phyloP scores from a whole-genome alignment of 192 early-diverging fungal genomes.

The Kickxella alabastrina region DNA sequence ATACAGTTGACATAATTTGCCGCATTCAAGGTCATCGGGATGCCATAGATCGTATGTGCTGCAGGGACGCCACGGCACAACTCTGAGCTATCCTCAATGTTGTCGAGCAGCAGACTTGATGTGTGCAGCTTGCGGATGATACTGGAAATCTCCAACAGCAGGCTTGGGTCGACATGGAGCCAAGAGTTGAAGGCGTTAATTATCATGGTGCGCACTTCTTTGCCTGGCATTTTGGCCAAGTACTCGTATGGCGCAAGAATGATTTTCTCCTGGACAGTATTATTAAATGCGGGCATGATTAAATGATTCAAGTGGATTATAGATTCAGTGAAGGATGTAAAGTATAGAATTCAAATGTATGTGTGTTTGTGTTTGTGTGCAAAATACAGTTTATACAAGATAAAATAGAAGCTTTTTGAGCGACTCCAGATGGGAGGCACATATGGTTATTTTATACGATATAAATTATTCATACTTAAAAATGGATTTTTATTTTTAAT shows the following conservation, averaged over 20 bases:
- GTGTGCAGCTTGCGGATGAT: slow-evolving; percentile 94
- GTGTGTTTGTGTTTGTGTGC: no score
- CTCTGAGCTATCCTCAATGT: slow-evolving; percentile 91
- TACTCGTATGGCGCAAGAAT: slow-evolving; percentile 94
- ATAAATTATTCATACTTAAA: no score
- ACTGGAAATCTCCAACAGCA: slow-evolving; percentile 70
- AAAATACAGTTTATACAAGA: no score
- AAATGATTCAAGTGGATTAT: no score
- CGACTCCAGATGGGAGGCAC: no score
- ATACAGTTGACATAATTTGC: slow-evolving; percentile 97
- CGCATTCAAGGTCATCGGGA: slow-evolving; percentile 89
- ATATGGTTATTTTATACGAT: no score
- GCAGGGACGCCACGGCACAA: slow-evolving; percentile 86
- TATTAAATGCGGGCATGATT: no score
- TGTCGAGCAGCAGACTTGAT: slow-evolving; percentile 90
- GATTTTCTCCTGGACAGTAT: slow-evolving; percentile 64
- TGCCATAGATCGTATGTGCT: slow-evolving; percentile 94
- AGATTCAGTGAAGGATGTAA: no score
- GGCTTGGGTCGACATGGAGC: slow-evolving; percentile 70
- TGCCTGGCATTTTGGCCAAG: slow-evolving; percentile 80
- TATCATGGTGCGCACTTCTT: slow-evolving; percentile 87
- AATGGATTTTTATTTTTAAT: no score
- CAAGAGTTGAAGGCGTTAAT: slow-evolving; percentile 90
- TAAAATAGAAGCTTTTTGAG: no score
- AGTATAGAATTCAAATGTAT: no score